phyloP scores from a whole-genome alignment of 257 asterid species.

The Jacaranda mimosifolia region DNA sequence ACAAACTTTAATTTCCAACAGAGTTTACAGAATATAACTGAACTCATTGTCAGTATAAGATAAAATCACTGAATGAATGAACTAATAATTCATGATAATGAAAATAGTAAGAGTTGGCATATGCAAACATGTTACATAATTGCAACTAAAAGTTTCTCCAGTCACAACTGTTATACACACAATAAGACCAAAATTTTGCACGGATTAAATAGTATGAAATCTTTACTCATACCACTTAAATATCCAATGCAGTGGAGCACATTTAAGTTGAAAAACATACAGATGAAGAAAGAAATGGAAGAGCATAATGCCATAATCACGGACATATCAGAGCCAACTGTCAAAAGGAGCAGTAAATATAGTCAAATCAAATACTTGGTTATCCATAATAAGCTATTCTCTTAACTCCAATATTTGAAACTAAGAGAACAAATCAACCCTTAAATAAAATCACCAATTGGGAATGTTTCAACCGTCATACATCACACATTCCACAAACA shows the following conservation, averaged over 20 bases:
- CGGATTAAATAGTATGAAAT: neutral
- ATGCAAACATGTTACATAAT: neutral
- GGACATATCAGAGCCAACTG: neutral
- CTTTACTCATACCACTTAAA: neutral
- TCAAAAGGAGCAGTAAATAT: neutral
- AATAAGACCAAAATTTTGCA: slow-evolving; percentile 20
- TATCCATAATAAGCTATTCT: slow-evolving; percentile 5
- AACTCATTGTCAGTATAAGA: neutral
- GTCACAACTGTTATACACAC: slow-evolving; percentile 2
- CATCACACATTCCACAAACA: slow-evolving; percentile 20
- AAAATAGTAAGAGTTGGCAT: neutral
- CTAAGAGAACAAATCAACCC: neutral
- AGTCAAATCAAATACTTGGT: neutral
- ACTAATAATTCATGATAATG: neutral
- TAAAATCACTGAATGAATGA: neutral
- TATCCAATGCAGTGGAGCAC: slow-evolving; percentile 33
- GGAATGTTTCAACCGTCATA: slow-evolving; percentile 9
- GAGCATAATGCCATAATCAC: neutral
- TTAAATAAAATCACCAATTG: slow-evolving; percentile 16
- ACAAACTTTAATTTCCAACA: slow-evolving; percentile 10
- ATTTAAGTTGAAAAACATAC: slow-evolving; percentile 9
- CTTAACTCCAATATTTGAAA: neutral
- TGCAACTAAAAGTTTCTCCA: neutral
- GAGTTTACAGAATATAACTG: neutral
- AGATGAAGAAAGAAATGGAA: slow-evolving; percentile 29